phyloP scores from a whole-genome alignment of 2,329 filamentous ascomycete species.

The Pseudogymnoascus sp. region DNA sequence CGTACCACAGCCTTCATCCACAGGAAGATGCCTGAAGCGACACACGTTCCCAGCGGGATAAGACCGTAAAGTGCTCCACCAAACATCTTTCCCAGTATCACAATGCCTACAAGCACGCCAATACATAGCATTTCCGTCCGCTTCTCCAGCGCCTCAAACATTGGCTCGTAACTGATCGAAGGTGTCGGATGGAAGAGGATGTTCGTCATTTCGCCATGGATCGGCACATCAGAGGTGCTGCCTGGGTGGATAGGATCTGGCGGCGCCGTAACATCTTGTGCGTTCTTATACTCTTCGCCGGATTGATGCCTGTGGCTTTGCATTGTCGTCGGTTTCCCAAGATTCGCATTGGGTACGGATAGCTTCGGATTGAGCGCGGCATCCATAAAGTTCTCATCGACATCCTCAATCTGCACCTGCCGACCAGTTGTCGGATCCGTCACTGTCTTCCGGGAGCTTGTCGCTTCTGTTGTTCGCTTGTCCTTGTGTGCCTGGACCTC shows the following conservation, averaged over 20 bases:
- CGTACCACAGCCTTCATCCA: conserved; percentile 84
- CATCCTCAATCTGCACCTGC: conserved; percentile 78
- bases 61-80: conserved; percentile 70
- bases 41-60: conserved; percentile 60
- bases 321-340: conserved; percentile 64
- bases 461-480: conserved; percentile 27
- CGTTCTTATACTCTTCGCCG: conserved; percentile 69
- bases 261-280: conserved; percentile 83
- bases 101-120: conserved; percentile 62
- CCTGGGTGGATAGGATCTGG: conserved; percentile 77
- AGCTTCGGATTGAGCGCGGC: conserved; percentile 65
- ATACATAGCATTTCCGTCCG: conserved; percentile 62
- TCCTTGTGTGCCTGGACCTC: conserved; percentile 38
- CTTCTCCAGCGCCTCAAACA: conserved; percentile 68
- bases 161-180: conserved; percentile 80
- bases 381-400: conserved; percentile 60
- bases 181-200: conserved; percentile 93
- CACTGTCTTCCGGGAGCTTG: conserved; percentile 44
- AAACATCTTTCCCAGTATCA: conserved; percentile 70
- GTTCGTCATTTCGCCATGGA: conserved; percentile 93
- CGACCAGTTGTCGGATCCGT: conserved; percentile 84
- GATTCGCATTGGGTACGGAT: conserved; percentile 81
- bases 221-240: conserved; percentile 85
- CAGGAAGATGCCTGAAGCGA: conserved; percentile 71
- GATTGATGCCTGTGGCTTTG: conserved; percentile 64